phyloP scores from a whole-genome alignment of 129 eudicot species.

The Flaveria ramosissima region DNA sequence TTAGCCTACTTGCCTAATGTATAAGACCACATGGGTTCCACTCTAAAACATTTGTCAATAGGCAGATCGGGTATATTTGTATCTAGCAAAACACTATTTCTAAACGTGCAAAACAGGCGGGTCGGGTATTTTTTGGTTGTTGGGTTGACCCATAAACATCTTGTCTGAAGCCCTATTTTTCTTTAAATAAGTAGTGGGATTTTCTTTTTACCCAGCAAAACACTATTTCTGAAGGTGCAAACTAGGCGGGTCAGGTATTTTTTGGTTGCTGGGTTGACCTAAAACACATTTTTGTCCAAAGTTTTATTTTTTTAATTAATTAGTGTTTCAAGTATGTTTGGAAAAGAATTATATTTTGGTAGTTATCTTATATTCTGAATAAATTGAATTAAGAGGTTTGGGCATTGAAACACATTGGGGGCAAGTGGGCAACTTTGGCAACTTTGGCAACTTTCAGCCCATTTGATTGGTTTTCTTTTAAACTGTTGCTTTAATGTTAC shows the following conservation, averaged over 20 bases:
- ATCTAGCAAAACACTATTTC: no score
- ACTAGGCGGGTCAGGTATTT: no score
- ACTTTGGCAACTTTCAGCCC: neutral
- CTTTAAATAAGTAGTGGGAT: neutral
- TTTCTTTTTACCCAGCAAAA: no score
- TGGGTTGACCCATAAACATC: neutral
- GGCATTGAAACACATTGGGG: neutral
- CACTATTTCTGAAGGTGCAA: no score
- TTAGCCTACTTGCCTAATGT: neutral
- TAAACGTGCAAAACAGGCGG: no score
- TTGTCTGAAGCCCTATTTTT: neutral
- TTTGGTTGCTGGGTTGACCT: neutral
- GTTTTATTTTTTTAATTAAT: neutral
- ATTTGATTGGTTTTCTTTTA: neutral
- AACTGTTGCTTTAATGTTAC: neutral
- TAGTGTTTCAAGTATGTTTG: neutral
- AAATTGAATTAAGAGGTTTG: neutral
- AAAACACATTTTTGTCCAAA: neutral
- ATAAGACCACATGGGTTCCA: neutral
- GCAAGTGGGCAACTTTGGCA: no score
- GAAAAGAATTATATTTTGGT: neutral
- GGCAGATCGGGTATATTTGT: neutral
- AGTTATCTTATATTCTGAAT: neutral
- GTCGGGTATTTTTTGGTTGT: neutral
- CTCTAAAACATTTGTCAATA: neutral